These are phyloP conservation scores for Anthracocystis walkeri DNA, from an alignment of 1,284 basidiomycete genomes.

Conservation along the genomic window DNA sequence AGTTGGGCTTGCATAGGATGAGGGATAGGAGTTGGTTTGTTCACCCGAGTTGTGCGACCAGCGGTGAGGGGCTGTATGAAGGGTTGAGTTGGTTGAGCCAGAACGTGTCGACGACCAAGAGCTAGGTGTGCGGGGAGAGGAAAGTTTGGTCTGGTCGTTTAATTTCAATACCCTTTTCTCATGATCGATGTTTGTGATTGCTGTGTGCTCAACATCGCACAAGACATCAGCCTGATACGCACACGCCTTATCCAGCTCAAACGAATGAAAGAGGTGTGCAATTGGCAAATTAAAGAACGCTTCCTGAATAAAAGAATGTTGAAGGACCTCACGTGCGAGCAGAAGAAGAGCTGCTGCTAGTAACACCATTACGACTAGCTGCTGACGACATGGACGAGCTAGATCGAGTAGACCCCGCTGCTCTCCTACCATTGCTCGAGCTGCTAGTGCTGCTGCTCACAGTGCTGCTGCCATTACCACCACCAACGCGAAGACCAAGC, in stretches of 20 bases:
- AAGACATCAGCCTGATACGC: too few species aligned
- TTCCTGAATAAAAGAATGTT: neutral
- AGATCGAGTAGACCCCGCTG: too few species aligned
- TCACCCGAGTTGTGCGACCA: constrained; percentile 75
- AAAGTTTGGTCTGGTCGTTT: too few species aligned
- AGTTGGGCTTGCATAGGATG: constrained; percentile 93
- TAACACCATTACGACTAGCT: too few species aligned
- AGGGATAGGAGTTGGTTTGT: constrained; percentile 98
- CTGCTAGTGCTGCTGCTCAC: constrained; percentile 9
- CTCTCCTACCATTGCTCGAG: neutral
- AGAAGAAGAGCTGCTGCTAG: neutral
- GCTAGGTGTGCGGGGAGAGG: constrained; percentile 2
- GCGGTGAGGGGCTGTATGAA: constrained; percentile 66
- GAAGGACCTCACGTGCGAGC: neutral
- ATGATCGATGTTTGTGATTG: neutral
- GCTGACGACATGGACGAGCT: too few species aligned
- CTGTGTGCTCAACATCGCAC: too few species aligned
- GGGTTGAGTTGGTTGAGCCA: constrained; percentile 65
- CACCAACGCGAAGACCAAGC: constrained; percentile 25
- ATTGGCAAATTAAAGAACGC: too few species aligned
- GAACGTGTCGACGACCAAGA: constrained; percentile 53
- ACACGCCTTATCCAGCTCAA: too few species aligned
- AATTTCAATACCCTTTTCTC: neutral
- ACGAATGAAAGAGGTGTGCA: too few species aligned
- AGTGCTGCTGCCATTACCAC: neutral